These are phyloP conservation scores for Aspergillus chevalieri DNA, from an alignment of 2,329 filamentous ascomycete genomes.

Conservation along the genomic window DNA sequence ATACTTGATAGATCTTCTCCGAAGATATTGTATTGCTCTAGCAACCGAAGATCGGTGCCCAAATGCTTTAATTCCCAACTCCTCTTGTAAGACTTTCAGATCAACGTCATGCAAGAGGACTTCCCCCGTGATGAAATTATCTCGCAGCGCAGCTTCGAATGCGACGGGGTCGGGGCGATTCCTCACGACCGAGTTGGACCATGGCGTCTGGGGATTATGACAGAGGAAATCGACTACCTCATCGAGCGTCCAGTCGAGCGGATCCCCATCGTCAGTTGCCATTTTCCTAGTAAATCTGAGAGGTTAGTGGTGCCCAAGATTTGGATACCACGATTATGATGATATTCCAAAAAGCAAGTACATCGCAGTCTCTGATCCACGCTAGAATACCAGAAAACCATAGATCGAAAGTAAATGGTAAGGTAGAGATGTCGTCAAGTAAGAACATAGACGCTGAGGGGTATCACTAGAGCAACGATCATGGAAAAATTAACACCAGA, in stretches of 20 bases:
- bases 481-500: not conserved
- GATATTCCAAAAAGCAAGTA: not conserved
- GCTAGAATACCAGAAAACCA: not conserved
- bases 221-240: constrained; percentile 63
- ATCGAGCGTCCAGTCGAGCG: constrained; percentile 67
- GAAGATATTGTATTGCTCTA: constrained; percentile 54
- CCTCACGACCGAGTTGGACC: constrained; percentile 25
- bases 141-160: constrained; percentile 52
- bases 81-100: constrained; percentile 44
- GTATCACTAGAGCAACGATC: not conserved
- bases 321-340: not conserved
- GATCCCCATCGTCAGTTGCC: constrained; percentile 48
- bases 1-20: constrained; percentile 48
- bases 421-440: not conserved
- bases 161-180: constrained; percentile 46
- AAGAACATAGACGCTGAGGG: not conserved
- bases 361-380: not conserved
- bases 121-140: constrained; percentile 61
- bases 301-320: not conserved
- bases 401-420: not conserved
- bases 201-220: constrained; percentile 42
- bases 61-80: constrained; percentile 53
- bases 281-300: constrained; percentile 10
- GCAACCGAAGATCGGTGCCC: constrained; percentile 55
- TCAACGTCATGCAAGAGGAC: constrained; percentile 56